Conservation (phyloP, 2,329 filamentous ascomycete genomes). For the Hypoxylon sp. region DNA sequence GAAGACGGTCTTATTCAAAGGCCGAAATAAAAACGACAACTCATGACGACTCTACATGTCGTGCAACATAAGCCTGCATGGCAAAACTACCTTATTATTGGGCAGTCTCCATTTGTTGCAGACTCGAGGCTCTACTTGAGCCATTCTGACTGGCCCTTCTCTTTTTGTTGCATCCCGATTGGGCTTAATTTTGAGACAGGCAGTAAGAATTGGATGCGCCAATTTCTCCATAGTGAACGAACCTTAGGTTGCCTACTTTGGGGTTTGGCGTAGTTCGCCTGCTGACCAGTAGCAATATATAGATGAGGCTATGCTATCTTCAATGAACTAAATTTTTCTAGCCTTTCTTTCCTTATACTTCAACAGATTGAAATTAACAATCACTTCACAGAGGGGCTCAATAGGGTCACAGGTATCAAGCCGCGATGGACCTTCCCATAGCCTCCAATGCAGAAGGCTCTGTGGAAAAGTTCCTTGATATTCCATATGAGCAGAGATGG, state of each 20-base stretch:
- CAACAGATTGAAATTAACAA: neutral
- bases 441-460: slow-evolving; percentile 5
- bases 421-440: slow-evolving; percentile 6
- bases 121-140: neutral
- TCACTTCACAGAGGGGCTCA: neutral
- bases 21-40: no score
- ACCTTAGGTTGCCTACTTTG: neutral
- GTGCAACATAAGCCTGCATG: neutral
- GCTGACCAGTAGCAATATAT: neutral
- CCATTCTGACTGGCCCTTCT: neutral
- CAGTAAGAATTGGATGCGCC: no score
- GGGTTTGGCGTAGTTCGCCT: neutral
- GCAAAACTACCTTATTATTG: neutral
- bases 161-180: neutral
- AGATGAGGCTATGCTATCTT: neutral
- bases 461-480: slow-evolving; percentile 27
- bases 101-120: neutral
- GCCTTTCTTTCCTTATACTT: neutral
- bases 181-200: neutral
- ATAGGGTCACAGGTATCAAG: neutral
- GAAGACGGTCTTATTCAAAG: no score
- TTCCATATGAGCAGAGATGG: slow-evolving; percentile 47
- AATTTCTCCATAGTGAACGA: neutral
- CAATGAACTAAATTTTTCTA: neutral
- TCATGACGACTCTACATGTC: neutral